A percentile compares a stretch with the other conserved stretches of the same genome.
Conservation (phyloP, 2,329 filamentous ascomycete genomes). For the Aureobasidium sp. region DNA sequence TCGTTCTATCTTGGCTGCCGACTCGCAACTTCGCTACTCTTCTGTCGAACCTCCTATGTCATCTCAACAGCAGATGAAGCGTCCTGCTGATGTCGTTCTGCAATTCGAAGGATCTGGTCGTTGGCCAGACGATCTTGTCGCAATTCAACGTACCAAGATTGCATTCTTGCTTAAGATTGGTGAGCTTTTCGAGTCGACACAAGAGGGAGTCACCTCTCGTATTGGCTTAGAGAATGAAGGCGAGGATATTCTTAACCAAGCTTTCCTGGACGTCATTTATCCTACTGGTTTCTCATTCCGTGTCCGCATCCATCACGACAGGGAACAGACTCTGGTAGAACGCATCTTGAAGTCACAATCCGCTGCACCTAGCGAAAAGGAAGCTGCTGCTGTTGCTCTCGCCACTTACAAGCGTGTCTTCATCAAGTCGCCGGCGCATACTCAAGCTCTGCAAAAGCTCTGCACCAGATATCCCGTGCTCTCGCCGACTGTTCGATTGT, state of each 20-base stretch:
- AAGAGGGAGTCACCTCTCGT: constrained; percentile 55
- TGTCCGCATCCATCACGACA: constrained; percentile 79
- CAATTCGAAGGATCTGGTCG: constrained; percentile 89
- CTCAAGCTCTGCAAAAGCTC: constrained; percentile 70
- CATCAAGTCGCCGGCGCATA: constrained; percentile 66
- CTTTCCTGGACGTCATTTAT: constrained; percentile 76
- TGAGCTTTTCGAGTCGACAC: constrained; percentile 59
- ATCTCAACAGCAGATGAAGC: constrained; percentile 39
- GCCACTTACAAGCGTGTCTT: constrained; percentile 65
- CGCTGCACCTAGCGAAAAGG: constrained; percentile 56
- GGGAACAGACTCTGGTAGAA: constrained; percentile 74
- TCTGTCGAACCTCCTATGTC: constrained; percentile 51
- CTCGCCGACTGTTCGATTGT: constrained; percentile 72
- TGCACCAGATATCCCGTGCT: constrained; percentile 74
- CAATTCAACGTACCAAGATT: constrained; percentile 89
- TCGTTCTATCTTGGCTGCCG: constrained; percentile 68
- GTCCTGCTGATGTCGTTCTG: constrained; percentile 69
- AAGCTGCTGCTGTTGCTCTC: constrained; percentile 63
- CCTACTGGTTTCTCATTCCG: constrained; percentile 68
- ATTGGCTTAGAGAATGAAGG: constrained; percentile 75
- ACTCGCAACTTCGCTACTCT: constrained; percentile 66
- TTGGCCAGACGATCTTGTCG: constrained; percentile 87
- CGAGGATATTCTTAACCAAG: constrained; percentile 63
- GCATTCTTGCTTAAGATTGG: constrained; percentile 74
- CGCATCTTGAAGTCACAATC: constrained; percentile 69